These are phyloP conservation scores for Talaromyces ruber DNA, from an alignment of 495 filamentous ascomycete species.

Conservation along the genomic window DNA sequence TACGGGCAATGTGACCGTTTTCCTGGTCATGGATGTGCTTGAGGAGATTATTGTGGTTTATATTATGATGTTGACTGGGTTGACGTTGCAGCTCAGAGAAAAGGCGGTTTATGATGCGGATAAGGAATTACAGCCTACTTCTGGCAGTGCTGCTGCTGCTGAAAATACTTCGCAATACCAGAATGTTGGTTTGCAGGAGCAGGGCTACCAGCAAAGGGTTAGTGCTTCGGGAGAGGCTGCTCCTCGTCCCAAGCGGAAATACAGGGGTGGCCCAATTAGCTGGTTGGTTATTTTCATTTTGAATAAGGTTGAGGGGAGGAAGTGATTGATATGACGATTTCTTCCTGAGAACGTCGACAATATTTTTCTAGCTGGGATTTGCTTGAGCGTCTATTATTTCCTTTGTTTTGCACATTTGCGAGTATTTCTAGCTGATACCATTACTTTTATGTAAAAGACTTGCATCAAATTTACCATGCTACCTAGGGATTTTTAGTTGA, in stretches of 20 bases:
- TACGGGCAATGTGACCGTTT: slow-evolving; percentile 22
- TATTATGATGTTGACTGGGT: slow-evolving; percentile 20
- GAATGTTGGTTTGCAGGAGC: not conserved
- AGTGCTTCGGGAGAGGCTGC: not conserved
- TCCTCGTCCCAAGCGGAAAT: not conserved
- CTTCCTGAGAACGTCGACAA: not conserved
- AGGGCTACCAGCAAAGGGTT: not conserved
- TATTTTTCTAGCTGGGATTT: not conserved
- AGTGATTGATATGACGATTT: not conserved
- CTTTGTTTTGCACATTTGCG: not conserved
- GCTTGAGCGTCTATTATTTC: not conserved
- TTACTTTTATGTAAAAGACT: not conserved
- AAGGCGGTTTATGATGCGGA: not conserved
- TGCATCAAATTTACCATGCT: not conserved
- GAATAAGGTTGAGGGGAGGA: not conserved
- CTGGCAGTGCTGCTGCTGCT: not conserved
- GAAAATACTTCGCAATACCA: not conserved
- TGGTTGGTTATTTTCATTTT: not conserved
- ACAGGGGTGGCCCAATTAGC: not conserved
- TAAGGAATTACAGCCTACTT: not conserved
- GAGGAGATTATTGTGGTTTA: slow-evolving; percentile 28
- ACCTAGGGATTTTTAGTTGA: not conserved
- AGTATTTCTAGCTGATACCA: not conserved
- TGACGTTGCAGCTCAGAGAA: slow-evolving; percentile 16
- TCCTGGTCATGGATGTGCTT: slow-evolving; percentile 30